Evolutionary conservation across 75 land plant species (phyloP).

Genomic region (Larix kaempferi): DNA sequence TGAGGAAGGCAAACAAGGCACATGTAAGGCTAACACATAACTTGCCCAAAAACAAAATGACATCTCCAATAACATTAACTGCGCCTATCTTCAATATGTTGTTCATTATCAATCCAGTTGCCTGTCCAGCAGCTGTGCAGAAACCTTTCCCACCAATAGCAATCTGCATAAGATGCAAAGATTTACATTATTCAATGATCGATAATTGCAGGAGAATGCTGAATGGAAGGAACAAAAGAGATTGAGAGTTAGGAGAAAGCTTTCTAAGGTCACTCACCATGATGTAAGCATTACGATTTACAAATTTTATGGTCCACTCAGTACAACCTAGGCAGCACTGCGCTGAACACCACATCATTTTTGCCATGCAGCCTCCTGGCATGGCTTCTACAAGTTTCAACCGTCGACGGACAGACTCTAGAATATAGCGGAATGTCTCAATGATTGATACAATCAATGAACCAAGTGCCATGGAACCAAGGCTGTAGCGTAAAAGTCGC

Average conservation of each 20-base stretch:
- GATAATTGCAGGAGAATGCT: neutral
- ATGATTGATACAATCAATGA: conserved; percentile 70
- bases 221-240: neutral
- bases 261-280: conserved; percentile 48
- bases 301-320: conserved; percentile 80
- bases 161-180: conserved; percentile 51
- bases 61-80: conserved; percentile 83
- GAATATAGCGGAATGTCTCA: conserved; percentile 67
- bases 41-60: conserved; percentile 80
- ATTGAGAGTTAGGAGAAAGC: neutral
- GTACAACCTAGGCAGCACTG: conserved; percentile 60
- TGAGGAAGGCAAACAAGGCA: conserved; percentile 77
- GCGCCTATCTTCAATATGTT: conserved; percentile 84
- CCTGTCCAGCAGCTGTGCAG: conserved; percentile 64
- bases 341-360: conserved; percentile 30
- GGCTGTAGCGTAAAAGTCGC: conserved; percentile 66
- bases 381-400: conserved; percentile 41
- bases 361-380: conserved; percentile 42
- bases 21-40: conserved; percentile 73
- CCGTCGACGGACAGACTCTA: conserved; percentile 66
- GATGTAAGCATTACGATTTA: conserved; percentile 92
- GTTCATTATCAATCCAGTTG: conserved; percentile 74
- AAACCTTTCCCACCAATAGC: conserved; percentile 86
- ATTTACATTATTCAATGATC: neutral
- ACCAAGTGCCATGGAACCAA: conserved; percentile 90